Evolutionary conservation across 2,329 filamentous ascomycete species (phyloP).

Genomic region (Microdochium trichocladiopsis): DNA sequence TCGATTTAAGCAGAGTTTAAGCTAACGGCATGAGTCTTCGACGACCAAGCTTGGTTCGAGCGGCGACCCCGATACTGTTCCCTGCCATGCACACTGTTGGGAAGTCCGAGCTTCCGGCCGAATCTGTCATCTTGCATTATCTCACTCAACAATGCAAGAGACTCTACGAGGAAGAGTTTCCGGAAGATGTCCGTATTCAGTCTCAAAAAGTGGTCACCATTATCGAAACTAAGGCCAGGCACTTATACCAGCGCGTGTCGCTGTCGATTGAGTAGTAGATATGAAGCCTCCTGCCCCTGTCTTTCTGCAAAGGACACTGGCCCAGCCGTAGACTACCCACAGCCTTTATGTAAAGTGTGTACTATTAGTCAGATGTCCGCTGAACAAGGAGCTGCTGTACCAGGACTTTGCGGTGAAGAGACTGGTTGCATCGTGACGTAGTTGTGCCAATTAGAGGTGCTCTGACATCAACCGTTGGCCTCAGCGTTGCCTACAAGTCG

Average conservation of each 20-base stretch:
- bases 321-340: neutral
- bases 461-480: too few species aligned
- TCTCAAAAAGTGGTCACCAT: neutral
- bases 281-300: neutral
- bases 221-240: neutral
- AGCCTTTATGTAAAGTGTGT: neutral
- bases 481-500: too few species aligned
- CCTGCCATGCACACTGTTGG: neutral
- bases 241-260: neutral
- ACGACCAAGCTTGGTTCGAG: neutral
- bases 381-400: too few species aligned
- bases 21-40: neutral
- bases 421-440: too few species aligned
- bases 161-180: neutral
- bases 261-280: neutral
- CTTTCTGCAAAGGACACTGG: neutral
- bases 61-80: neutral
- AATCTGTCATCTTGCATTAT: neutral
- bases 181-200: neutral
- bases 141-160: neutral
- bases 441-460: too few species aligned
- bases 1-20: neutral
- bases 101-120: neutral
- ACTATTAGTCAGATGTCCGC: too few species aligned
- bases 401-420: too few species aligned